Base-by-base conservation (phyloP, 1,284 basidiomycete genomes). In the Farysia itapuensis region DNA sequence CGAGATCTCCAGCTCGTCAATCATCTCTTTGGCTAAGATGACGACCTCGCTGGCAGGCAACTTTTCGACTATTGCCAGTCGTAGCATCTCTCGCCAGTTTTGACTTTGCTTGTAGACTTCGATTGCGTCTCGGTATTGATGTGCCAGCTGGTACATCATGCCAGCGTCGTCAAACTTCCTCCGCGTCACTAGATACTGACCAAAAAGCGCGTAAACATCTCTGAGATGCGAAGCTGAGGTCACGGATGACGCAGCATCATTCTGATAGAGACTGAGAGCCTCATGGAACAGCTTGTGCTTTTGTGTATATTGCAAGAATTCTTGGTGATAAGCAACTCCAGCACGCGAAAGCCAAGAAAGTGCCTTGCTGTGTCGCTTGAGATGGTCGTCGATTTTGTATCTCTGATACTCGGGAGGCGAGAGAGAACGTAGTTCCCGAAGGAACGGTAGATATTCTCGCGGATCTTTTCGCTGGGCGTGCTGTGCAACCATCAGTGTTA, bases 391-490 rank as follows among this genome's bases (percentile, higher is more conserved):
- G 57, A 99, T 97, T 57, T 84, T 83, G 80, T 90, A 96, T 28
- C 85, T 81, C 68, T 97, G 93, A 67, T 94, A 90, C 73, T 85
- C 64, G 14, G 49, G 82, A 43, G 84, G 84, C 34, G 89, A 86
- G 51, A 95, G 79, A 0, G 86, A 82, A 8, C 89, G 84, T 11
- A 99, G 81, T 64, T 93, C 89, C 13, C 91, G 85, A 39, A 99
- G 81, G 83, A 98, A 97, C 0, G 95, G 93, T 0, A 99, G 83
- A 74, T 98, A 99, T 77, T 99, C 95, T 67, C 93, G 84, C 6
- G 95, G 95, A 78, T 99, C 94, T 88, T 95, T 71, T 23, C 93
- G 94, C 77, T 96, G 92, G 25, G 93, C 89, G 70, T 97, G 89
- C 76, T 98, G 95, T 1, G 95, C 94, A 26, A 99, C 84, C 85